These are phyloP conservation scores for Aspergillus sp. DNA, from an alignment of 2,329 filamentous ascomycete genomes.

Conservation along the genomic window DNA sequence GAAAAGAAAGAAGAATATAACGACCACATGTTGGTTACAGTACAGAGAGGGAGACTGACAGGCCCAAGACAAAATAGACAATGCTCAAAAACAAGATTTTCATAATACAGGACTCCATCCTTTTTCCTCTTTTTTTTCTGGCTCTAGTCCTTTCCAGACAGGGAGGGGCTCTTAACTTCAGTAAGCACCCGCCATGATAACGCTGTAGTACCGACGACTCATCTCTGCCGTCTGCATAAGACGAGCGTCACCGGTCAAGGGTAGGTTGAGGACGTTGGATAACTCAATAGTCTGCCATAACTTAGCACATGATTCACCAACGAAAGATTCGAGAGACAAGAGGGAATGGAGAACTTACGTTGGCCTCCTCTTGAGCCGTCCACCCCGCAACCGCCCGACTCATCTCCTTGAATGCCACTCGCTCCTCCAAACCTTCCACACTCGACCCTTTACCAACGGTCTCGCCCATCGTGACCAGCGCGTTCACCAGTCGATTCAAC, in stretches of 20 bases:
- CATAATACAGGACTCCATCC: not conserved
- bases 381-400: slow-evolving; percentile 62
- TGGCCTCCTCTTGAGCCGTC: slow-evolving; percentile 52
- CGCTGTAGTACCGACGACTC: slow-evolving; percentile 60
- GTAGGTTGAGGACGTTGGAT: slow-evolving; percentile 33
- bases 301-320: slow-evolving; percentile 3
- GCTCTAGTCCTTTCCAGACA: not conserved
- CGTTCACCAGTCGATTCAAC: slow-evolving; percentile 40
- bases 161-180: slow-evolving; percentile 9
- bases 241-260: slow-evolving; percentile 62
- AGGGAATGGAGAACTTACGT: slow-evolving; percentile 38
- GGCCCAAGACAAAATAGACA: no score
- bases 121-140: not conserved
- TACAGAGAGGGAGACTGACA: no score
- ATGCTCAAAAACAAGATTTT: not conserved
- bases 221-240: slow-evolving; percentile 62
- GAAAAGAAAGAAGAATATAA: no score
- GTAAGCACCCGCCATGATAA: slow-evolving; percentile 48
- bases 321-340: not conserved
- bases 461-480: slow-evolving; percentile 37
- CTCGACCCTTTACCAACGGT: slow-evolving; percentile 44
- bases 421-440: slow-evolving; percentile 47
- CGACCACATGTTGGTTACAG: no score
- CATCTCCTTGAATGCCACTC: slow-evolving; percentile 76
- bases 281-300: slow-evolving; percentile 24